Conservation (phyloP, 2,329 filamentous ascomycete genomes). For the Trichoderma atrobrunneum region DNA sequence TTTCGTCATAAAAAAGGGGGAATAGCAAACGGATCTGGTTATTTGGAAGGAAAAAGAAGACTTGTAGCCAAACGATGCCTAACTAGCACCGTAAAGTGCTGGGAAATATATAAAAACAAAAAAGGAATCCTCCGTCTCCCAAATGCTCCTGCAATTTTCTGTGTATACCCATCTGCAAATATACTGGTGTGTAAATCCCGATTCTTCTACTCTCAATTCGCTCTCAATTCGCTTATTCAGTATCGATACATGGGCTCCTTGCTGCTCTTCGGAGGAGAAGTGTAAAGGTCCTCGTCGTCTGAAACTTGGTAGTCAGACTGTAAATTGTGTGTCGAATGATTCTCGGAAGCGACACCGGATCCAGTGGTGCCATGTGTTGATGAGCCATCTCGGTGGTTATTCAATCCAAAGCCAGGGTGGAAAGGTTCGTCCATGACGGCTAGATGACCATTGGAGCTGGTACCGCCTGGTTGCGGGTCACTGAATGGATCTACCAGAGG, state of each 20-base stretch:
- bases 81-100: background rate
- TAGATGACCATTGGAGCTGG: conserved; percentile 21
- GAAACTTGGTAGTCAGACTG: conserved; percentile 27
- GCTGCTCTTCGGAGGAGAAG: conserved; percentile 35
- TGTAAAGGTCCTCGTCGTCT: conserved; percentile 42
- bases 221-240: conserved; percentile 12
- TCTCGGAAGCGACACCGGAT: conserved; percentile 21
- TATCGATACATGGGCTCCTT: conserved; percentile 40
- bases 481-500: conserved; percentile 31
- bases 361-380: conserved; percentile 20
- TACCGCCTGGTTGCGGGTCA: conserved; percentile 29
- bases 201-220: too few relatives aligned
- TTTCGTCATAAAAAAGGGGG: background rate
- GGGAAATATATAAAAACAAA: background rate
- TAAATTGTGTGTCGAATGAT: conserved; percentile 21
- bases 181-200: background rate
- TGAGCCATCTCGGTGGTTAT: background rate
- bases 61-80: background rate
- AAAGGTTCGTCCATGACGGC: conserved; percentile 34
- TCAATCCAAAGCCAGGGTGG: conserved; percentile 35
- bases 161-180: background rate
- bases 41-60: background rate
- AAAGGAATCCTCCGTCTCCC: background rate
- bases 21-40: background rate
- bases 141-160: background rate